Percentiles rank a stretch among this genome's conserved stretches.
Evolutionary conservation across 805 yeast species (phyloP).

Genomic region (Wickerhamiella lipophila): DNA sequence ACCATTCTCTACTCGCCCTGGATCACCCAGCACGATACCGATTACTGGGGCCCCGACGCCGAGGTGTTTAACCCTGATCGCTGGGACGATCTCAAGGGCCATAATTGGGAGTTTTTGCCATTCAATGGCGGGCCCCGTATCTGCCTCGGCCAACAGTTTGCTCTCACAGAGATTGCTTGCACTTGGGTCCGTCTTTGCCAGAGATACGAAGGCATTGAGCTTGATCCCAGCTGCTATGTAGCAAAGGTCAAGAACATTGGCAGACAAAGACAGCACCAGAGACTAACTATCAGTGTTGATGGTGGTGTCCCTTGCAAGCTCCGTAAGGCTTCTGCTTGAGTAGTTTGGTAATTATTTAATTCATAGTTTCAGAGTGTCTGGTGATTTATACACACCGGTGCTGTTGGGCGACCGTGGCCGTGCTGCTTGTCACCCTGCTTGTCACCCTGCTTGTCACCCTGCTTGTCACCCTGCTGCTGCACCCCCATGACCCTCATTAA

Average conservation of each 20-base stretch:
- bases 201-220: constrained; percentile 25
- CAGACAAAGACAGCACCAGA: constrained; percentile 10
- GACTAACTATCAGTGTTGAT: constrained; percentile 9
- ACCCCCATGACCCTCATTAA: too few species aligned
- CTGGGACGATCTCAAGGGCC: constrained; percentile 30
- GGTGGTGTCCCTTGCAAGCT: constrained; percentile 11
- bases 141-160: constrained; percentile 40
- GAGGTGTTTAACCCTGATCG: constrained; percentile 32
- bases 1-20: constrained; percentile 28
- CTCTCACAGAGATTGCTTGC: constrained; percentile 32
- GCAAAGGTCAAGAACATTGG: constrained; percentile 1
- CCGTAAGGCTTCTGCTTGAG: background rate
- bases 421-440: too few species aligned
- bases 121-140: constrained; percentile 40
- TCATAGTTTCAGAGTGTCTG: background rate
- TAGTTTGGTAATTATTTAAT: background rate
- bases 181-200: constrained; percentile 15
- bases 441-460: too few species aligned
- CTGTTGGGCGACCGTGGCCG: too few species aligned
- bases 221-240: constrained; percentile 27
- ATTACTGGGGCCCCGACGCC: constrained; percentile 32
- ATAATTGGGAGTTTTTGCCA: constrained; percentile 35
- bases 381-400: too few species aligned
- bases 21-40: constrained; percentile 30
- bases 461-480: too few species aligned